Evolutionary conservation across 2,329 filamentous ascomycete genomes (phyloP).

Genomic region (Ceratocystis eucalypticola): DNA sequence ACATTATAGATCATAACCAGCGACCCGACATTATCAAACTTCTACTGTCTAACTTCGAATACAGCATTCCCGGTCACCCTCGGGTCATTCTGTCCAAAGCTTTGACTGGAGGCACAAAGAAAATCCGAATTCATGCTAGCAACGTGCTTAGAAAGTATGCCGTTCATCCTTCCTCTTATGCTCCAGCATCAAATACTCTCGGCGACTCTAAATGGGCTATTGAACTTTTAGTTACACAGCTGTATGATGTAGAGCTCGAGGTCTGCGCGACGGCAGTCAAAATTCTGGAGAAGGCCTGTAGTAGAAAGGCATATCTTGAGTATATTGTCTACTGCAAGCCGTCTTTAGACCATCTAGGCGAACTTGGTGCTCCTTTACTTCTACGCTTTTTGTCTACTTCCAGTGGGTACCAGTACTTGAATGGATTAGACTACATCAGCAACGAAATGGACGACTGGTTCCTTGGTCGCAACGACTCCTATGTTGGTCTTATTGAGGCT

Average conservation of each 20-base stretch:
- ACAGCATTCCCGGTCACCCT: conserved; percentile 74
- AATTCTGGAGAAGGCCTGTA: conserved; percentile 93
- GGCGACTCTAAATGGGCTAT: conserved; percentile 87
- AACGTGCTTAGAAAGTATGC: conserved; percentile 80
- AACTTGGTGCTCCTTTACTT: conserved; percentile 87
- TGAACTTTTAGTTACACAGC: conserved; percentile 86
- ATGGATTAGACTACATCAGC: conserved; percentile 94
- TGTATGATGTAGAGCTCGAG: conserved; percentile 94
- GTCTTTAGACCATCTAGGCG: conserved; percentile 84
- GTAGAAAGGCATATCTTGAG: conserved; percentile 77
- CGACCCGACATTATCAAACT: conserved; percentile 84
- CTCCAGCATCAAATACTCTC: conserved; percentile 9
- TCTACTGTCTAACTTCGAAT: conserved; percentile 83
- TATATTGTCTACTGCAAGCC: conserved; percentile 95
- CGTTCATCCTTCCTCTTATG: conserved; percentile 32
- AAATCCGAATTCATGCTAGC: conserved; percentile 82
- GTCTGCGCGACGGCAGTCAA: conserved; percentile 95
- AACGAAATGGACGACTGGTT: conserved; percentile 99
- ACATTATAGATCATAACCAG: conserved; percentile 83
- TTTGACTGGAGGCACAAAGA: conserved; percentile 78
- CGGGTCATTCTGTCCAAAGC: conserved; percentile 88
- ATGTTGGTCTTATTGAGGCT: conserved; percentile 89
- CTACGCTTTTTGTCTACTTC: conserved; percentile 90
- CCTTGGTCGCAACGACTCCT: conserved; percentile 88
- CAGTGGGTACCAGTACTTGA: conserved; percentile 92